A percentile compares a stretch with the other conserved stretches of the same genome.
Conservation (phyloP, 2,329 filamentous ascomycete genomes). For the Claviceps sp. region DNA sequence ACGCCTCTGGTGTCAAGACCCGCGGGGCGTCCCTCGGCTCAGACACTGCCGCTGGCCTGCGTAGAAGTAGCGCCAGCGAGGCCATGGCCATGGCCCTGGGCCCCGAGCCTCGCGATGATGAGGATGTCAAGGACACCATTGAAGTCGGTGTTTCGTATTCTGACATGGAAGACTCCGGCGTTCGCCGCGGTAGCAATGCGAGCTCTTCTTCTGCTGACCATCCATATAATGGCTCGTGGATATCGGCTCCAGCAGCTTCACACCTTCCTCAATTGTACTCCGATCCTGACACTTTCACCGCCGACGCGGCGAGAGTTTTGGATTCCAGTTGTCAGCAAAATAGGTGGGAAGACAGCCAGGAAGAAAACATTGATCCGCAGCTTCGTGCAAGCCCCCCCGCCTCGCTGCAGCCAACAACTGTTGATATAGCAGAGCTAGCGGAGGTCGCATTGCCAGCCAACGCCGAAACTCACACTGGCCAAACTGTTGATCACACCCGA, state of each 20-base stretch:
- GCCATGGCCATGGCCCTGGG: constrained; percentile 20
- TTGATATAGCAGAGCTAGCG: background rate
- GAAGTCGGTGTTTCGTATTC: constrained; percentile 34
- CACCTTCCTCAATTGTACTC: background rate
- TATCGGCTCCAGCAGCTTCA: constrained; percentile 7
- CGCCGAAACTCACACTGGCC: background rate
- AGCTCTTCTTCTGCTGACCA: constrained; percentile 17
- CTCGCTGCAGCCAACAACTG: background rate
- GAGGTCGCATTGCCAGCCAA: background rate
- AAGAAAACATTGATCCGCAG: constrained; percentile 6
- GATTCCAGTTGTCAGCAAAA: too few species aligned
- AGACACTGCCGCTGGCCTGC: constrained; percentile 21
- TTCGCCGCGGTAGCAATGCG: constrained; percentile 12
- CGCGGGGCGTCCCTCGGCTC: constrained; percentile 23
- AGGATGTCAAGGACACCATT: constrained; percentile 43
- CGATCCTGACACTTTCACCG: background rate
- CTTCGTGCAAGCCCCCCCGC: constrained; percentile 2
- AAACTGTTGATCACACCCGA: background rate
- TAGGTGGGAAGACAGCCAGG: background rate
- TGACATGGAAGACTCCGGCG: constrained; percentile 19
- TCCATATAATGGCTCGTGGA: constrained; percentile 9
- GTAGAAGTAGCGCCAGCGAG: constrained; percentile 25
- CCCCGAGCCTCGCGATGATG: constrained; percentile 25
- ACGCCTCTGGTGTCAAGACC: constrained; percentile 18
- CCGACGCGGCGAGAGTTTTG: background rate